These are phyloP conservation scores for Pyricularia pennisetigena DNA, from an alignment of 2,329 filamentous ascomycete genomes.

Conservation along the genomic window DNA sequence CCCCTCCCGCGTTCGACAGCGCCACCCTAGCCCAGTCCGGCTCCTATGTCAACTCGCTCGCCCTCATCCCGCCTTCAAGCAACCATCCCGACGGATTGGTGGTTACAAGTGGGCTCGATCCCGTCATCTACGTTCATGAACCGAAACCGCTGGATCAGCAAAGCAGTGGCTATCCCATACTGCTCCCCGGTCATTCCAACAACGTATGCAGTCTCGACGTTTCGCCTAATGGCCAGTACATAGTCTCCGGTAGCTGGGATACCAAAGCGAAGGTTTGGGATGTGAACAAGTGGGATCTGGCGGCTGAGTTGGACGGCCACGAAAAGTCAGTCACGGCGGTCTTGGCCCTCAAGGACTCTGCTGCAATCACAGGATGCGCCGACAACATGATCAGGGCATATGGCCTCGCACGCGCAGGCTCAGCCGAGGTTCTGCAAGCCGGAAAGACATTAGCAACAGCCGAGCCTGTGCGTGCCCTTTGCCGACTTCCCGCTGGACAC, in stretches of 20 bases:
- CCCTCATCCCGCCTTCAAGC: constrained; percentile 61
- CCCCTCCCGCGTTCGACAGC: constrained; percentile 62
- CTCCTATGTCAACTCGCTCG: constrained; percentile 78
- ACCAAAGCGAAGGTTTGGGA: constrained; percentile 78
- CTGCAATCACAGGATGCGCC: constrained; percentile 83
- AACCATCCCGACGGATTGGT: constrained; percentile 70
- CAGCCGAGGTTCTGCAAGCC: constrained; percentile 42
- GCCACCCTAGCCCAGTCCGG: constrained; percentile 71
- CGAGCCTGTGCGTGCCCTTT: constrained; percentile 83
- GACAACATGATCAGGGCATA: constrained; percentile 86
- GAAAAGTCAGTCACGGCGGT: constrained; percentile 82
- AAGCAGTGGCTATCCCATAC: constrained; percentile 3
- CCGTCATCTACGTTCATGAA: constrained; percentile 81
- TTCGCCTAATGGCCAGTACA: constrained; percentile 57
- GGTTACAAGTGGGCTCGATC: constrained; percentile 81
- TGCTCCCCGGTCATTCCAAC: constrained; percentile 75
- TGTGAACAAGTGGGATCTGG: constrained; percentile 74
- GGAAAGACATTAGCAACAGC: constrained; percentile 51
- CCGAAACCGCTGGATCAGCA: constrained; percentile 40
- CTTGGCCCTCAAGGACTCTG: constrained; percentile 67
- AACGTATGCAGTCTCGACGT: constrained; percentile 86
- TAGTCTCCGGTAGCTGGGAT: constrained; percentile 95
- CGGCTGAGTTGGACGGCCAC: constrained; percentile 64
- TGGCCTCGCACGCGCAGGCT: constrained; percentile 49
- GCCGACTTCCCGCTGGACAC: constrained; percentile 65